Base-by-base conservation (phyloP, 805 yeast species). In the Monosporozyma yasuniensis region DNA sequence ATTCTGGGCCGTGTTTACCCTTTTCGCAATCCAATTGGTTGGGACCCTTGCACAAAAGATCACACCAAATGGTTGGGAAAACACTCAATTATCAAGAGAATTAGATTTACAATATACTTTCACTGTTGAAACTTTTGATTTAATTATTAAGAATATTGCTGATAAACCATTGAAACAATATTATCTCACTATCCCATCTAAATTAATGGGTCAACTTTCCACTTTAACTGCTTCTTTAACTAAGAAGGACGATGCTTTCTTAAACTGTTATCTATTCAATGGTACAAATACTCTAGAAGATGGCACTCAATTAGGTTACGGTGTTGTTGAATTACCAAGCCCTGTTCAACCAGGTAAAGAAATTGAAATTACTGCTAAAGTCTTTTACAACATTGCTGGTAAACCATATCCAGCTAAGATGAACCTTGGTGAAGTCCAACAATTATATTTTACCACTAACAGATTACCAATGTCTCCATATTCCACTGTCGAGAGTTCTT, bases 41-140 rank as follows among this genome's bases (percentile, higher is more conserved):
- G 47, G 32, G 14, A 19, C 47, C 3, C 11, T 45, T 18, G 34
- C 38, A 11, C 41, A 35, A 16, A 42, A 12, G 37, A 18, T 49
- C 25, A 56, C 61, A 8, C 59, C 62, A 4, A 49, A 45, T 37
- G 51, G 60, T 18, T 73, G 77, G 77, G 81, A 76, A 59, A 88
- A 87, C 65, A 60, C 68, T 30, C 74, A 79, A 28, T 74, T 78
- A 55, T 63, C 69, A 12, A 79, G 87, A 56, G 64, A 74, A 8
- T 59, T 87, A 35, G 96, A 88, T 59, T 74, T 89, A 46, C 61
- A 77, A 28, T 79, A 77, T 55, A 69, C 89, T 2, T 89, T 83
- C 63, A 75, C 80, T 41, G 79, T 78, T 55, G 95, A 84, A 61
- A 71, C 76, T 23, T 68, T 74, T 51, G 65, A 75, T n/a, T 61